Conservation (phyloP, 1,284 basidiomycete species). For the Ceratobasidium sp. region DNA sequence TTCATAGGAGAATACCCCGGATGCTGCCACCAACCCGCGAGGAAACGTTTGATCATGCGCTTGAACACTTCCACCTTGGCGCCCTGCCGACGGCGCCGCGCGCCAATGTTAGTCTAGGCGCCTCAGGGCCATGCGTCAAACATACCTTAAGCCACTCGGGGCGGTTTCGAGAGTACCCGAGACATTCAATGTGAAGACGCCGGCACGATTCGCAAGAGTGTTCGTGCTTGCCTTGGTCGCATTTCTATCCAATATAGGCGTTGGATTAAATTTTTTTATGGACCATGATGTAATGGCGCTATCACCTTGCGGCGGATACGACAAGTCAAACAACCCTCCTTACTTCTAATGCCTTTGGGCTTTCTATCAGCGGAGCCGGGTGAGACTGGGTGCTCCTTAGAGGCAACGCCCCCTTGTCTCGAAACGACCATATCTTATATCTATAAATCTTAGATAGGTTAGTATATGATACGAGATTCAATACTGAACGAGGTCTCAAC, state of each 20-base stretch:
- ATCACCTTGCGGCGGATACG: conserved; percentile 42
- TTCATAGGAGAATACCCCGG: background rate
- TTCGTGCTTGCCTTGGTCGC: conserved; percentile 41
- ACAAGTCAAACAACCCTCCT: conserved; percentile 37
- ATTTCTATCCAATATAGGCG: conserved; percentile 20
- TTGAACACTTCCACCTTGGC: conserved; percentile 42
- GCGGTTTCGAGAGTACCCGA: conserved; percentile 36
- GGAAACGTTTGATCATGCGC: conserved; percentile 41
- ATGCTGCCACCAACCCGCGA: conserved; percentile 29
- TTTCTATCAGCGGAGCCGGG: background rate
- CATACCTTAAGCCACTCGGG: conserved; percentile 41
- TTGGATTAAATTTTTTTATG: background rate
- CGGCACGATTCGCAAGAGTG: conserved; percentile 39
- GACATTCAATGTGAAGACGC: conserved; percentile 29
- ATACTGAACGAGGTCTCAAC: background rate
- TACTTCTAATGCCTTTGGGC: conserved; percentile 30
- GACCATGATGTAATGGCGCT: background rate
- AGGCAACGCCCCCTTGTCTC: background rate
- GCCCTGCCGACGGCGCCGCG: conserved; percentile 25
- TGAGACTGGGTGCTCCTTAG: conserved; percentile 20
- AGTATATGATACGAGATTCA: background rate
- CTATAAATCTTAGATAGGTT: conserved; percentile 4
- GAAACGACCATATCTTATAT: conserved; percentile 15
- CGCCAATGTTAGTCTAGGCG: conserved; percentile 29
- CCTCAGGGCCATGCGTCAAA: background rate